Base-by-base conservation (phyloP, 2,329 filamentous ascomycete species). In the Colletotrichum sp. region DNA sequence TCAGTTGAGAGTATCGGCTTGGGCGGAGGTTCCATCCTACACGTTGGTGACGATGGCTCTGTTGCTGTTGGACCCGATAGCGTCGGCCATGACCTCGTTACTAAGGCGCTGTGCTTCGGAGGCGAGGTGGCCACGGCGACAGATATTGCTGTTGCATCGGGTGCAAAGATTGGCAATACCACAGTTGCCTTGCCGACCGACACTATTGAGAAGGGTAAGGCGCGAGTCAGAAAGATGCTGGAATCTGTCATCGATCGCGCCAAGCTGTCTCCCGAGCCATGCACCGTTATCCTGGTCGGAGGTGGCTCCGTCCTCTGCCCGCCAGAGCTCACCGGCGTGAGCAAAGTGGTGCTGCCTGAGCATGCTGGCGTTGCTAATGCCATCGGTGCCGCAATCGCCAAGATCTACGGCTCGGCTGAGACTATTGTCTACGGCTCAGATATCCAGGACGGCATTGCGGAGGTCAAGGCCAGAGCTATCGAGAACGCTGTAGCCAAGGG, bases 1-100 rank as follows among this genome's bases (percentile, higher is more conserved):
- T 79, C 78, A 2, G 77, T 80, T 1, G 78, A 80, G 58, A 79
- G 78, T n/a, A 78, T 79, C 24, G 79, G 78, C 7, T 71, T 80
- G 4, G 79, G 79, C 1, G 79, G 79, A 13, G 79, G 79, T 3
- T 77, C 76, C 4, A 71, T 78, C n/a, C 64, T 79, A 13, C 72
- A 66, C 6, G 28, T 8, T 15, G 43, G 34, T 8, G 52, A 60
- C 3, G 58, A 70, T 8, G 65, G 66, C 3, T 48, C 60, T n/a
- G 69, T 78, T 6, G 72, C 75, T 2, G 73, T 80, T 4, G 81
- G 81, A 1, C 80, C 80, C 1, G 79, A 81, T 8, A 80, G 78
- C 24, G 79, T 81, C 2, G 81, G 80, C 28, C 78, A 81, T 48
- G 75, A 76, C 1, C 77, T 81, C 13, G 70, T 72, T 8, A 62